A percentile compares a stretch with the other conserved stretches of the same genome.
Evolutionary conservation across 2,329 filamentous ascomycete species (phyloP).

Genomic region (Exophiala alcalophila): DNA sequence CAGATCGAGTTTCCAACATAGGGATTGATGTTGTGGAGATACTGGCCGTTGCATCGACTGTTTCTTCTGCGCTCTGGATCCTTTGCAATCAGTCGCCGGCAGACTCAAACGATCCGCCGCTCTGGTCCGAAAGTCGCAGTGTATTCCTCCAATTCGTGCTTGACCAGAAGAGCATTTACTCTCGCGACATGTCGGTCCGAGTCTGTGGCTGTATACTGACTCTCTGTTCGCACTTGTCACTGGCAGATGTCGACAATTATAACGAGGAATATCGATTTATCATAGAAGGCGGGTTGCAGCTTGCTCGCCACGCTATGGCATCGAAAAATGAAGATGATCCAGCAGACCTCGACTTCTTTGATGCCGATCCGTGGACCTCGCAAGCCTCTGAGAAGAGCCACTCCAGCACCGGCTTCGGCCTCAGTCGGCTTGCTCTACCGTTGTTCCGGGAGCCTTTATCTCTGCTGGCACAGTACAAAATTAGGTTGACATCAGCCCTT

Average conservation of each 20-base stretch:
- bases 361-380: slow-evolving; percentile 14
- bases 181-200: slow-evolving; percentile 9
- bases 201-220: slow-evolving; percentile 13
- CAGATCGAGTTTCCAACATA: slow-evolving; percentile 46
- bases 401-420: neutral
- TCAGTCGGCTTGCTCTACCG: slow-evolving; percentile 15
- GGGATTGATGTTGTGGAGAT: slow-evolving; percentile 43
- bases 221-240: slow-evolving; percentile 11
- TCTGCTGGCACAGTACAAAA: slow-evolving; percentile 8
- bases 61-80: slow-evolving; percentile 13
- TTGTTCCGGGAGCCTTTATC: slow-evolving; percentile 11
- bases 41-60: slow-evolving; percentile 12
- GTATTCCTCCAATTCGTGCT: slow-evolving; percentile 11
- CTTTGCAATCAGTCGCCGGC: slow-evolving; percentile 1
- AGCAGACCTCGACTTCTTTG: slow-evolving; percentile 14
- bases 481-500: slow-evolving; percentile 16
- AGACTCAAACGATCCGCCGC: slow-evolving; percentile 1
- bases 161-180: slow-evolving; percentile 3
- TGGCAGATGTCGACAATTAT: neutral
- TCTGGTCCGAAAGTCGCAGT: slow-evolving; percentile 10
- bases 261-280: slow-evolving; percentile 8
- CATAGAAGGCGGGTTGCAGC: slow-evolving; percentile 15
- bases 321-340: neutral
- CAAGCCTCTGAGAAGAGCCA: slow-evolving; percentile 14
- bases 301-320: slow-evolving; percentile 9